Percentiles rank a stretch among this genome's conserved stretches.
phyloP scores from a whole-genome alignment of 352 stramenopile genomes.

The Aphanomyces invadans region DNA sequence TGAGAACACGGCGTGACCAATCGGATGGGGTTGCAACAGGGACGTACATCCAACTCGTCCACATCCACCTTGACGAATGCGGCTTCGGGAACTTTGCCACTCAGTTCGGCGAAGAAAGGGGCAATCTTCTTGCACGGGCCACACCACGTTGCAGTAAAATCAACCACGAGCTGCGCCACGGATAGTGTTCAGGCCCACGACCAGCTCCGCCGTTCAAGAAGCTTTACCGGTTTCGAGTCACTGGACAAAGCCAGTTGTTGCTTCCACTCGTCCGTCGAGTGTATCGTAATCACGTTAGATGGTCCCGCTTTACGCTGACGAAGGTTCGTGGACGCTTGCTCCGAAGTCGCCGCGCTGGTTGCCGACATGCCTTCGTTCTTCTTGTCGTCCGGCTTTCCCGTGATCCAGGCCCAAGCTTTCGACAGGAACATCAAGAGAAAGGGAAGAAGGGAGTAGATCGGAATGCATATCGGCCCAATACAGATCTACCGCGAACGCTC shows the following conservation, averaged over 20 bases:
- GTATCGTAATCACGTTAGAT: constrained; percentile 20
- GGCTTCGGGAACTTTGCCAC: constrained; percentile 71
- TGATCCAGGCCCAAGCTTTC: constrained; percentile 58
- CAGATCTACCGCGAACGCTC: constrained; percentile 81
- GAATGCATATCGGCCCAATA: constrained; percentile 69
- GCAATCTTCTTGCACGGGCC: constrained; percentile 78
- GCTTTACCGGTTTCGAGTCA: constrained; percentile 11
- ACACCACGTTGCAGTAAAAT: constrained; percentile 87
- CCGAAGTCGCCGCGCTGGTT: not conserved
- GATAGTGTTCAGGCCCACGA: too few species aligned
- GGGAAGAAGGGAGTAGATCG: constrained; percentile 64
- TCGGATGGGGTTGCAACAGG: too few species aligned
- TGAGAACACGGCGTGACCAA: too few species aligned
- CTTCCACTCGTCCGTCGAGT: constrained; percentile 14
- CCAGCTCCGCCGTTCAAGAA: not conserved
- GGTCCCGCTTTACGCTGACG: constrained; percentile 19
- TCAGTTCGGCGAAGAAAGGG: constrained; percentile 80
- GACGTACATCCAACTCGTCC: constrained; percentile 40
- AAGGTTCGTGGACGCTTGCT: not conserved
- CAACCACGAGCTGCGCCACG: constrained; percentile 62
- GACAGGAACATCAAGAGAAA: constrained; percentile 64
- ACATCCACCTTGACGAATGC: constrained; percentile 88
- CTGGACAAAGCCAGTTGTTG: constrained; percentile 17
- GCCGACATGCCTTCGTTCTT: not conserved
- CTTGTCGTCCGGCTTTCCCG: constrained; percentile 18